Base-by-base conservation (phyloP, 352 stramenopile genomes). In the Saprolegnia diclina region DNA sequence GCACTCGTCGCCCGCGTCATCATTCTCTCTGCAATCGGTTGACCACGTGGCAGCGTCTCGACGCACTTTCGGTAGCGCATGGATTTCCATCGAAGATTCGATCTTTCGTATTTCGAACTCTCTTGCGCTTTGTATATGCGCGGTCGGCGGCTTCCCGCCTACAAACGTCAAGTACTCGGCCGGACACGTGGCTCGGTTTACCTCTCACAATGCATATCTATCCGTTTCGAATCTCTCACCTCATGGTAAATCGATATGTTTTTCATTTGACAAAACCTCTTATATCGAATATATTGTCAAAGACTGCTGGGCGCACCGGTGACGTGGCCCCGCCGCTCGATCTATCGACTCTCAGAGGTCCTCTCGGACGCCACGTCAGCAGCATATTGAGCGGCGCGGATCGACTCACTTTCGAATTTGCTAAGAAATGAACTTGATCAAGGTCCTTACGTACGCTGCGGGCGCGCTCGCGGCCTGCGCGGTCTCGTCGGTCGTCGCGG, bases 401-500 rank as follows among this genome's bases (percentile, higher is more conserved):
- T 37, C 40, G 38, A n/a, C 18, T 42, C 57, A 66, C 35, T 66
- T 66, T 66, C 42, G 57, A 66, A 55, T 66, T 66, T 54, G 44
- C 67, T 54, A 55, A 65, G 80, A 71, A 68, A 91, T 91, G 78
- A 89, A 88, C 67, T 71, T 89, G 10, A 55, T 74, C 19, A 90
- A 89, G 77, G 82, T 88, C 65, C 65, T 89, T 57, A 56, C 85
- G 71, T 63, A 82, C 44, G 82, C 81, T 40, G 76, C 81, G 53
- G 68, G 74, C 70, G 68, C 73, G 29, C 76, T 71, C 16, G 53
- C 55, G 45, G 75, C 73, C 22, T 55, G 22, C 63, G 2, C 53
- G 19, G 37, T 64, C 35, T 63, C 35, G 5, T 38, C 42, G 7
- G 63, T 44, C n/a, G 26, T 64, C 21, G 81, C 87, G 1, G 83